Evolutionary conservation across 2,329 filamentous ascomycete species (phyloP), one percentile per base, ranked within the genome.

Genomic region (Colletotrichum tofieldiae): DNA sequence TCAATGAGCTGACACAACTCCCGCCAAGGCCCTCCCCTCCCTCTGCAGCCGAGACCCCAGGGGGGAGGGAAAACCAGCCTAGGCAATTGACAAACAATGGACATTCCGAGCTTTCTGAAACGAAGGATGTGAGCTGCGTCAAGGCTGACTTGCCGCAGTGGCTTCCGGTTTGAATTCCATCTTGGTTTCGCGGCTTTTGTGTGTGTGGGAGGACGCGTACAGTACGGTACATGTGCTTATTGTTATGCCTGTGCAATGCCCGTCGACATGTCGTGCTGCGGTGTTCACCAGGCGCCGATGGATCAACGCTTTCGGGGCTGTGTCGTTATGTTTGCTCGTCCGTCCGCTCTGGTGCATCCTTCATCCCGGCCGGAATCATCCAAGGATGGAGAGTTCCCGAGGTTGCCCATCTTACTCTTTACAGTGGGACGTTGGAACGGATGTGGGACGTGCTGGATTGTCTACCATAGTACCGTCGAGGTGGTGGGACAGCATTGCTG

Each of bases 301-400:
- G 35, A 37, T 37, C 35, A 37, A 37, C 47, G n/a, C 45, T 20
- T 45, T 18, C 45, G 41, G 41, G 29, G 18, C 3, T 35, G 35
- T 11, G 35, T 11, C 35, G 35, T 37, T 37, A 2, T 37, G 39
- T 26, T 12, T 18, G 26, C 32, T 23, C 43, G 43, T 45, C 43
- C 43, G 43, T 45, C 14, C 32, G 3, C 20, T 35, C 12, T 16
- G 23, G 12, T 26, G 32, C 47, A 32, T 49, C 29, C 6, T 35
- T 16, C 18, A 65, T 65, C 62, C 62, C 26, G 55, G 37, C 26
- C 37, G 62, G 23, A 65, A 55, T 55, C 62, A 55, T n/a, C 49
- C 49, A 23, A 54, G 18, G 47, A 64, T 43, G 49, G 49, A 55
- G 49, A 65, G 39, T 35, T 18, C 62, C 62, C 26, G n/a, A 45